A percentile compares a stretch with the other conserved stretches of the same genome.
Evolutionary conservation across 2,329 filamentous ascomycete genomes (phyloP).

Genomic region (Apiospora kogelbergensis): DNA sequence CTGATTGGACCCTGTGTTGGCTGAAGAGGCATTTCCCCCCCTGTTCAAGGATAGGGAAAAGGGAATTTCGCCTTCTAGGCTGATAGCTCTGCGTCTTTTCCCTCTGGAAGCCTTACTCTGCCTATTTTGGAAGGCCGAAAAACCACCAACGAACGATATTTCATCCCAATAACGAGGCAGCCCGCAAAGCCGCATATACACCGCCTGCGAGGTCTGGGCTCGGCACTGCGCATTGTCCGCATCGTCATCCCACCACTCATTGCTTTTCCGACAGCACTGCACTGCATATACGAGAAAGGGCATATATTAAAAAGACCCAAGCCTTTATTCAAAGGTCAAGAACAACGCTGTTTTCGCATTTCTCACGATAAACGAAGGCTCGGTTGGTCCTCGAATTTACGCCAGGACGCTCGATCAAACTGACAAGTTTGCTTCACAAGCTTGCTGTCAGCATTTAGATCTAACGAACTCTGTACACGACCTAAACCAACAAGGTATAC

Average conservation of each 20-base stretch:
- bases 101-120: neutral
- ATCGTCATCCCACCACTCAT: neutral
- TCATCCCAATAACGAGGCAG: neutral
- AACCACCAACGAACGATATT: neutral
- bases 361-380: neutral
- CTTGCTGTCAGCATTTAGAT: neutral
- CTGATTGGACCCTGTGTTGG: neutral
- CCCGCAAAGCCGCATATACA: constrained; percentile 6
- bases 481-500: neutral
- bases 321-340: neutral
- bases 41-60: neutral
- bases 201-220: neutral
- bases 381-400: neutral
- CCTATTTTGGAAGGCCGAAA: neutral
- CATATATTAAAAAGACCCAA: neutral
- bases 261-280: constrained; percentile 1
- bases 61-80: neutral
- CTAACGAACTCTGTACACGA: neutral
- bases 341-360: neutral
- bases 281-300: neutral
- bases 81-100: neutral
- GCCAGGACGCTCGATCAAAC: neutral
- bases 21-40: neutral
- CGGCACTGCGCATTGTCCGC: neutral
- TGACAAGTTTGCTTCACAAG: neutral